Evolutionary conservation across 441 rosid species (phyloP).

Genomic region (Raphanus hybrid): DNA sequence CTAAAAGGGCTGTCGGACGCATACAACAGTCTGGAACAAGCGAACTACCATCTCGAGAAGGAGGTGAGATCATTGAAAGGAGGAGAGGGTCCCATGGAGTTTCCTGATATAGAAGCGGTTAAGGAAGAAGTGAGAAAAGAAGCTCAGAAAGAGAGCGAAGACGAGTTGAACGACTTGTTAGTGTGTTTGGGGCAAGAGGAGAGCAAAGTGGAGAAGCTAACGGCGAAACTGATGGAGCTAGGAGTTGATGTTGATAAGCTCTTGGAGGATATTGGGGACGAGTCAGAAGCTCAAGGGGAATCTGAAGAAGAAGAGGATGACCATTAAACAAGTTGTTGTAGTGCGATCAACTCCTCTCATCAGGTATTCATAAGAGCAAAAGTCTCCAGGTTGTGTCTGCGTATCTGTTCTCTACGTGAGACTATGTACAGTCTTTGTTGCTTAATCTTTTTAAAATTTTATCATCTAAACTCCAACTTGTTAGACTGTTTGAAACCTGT

Average conservation of each 20-base stretch:
- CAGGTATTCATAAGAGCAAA: slow-evolving; percentile 6
- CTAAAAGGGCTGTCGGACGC: slow-evolving; percentile 88
- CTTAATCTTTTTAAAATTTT: neutral
- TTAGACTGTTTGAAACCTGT: slow-evolving; percentile 12
- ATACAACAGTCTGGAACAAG: slow-evolving; percentile 86
- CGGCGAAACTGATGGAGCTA: slow-evolving; percentile 66
- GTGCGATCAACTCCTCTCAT: slow-evolving; percentile 13
- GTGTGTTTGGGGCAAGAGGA: slow-evolving; percentile 99
- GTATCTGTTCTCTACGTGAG: slow-evolving; percentile 13
- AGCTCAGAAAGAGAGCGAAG: slow-evolving; percentile 97
- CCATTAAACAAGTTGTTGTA: slow-evolving; percentile 23
- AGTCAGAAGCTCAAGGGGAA: slow-evolving; percentile 69
- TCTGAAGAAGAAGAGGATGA: slow-evolving; percentile 79
- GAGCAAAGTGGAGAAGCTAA: slow-evolving; percentile 89
- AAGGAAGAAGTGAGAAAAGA: slow-evolving; percentile 91
- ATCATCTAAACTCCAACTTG: slow-evolving; percentile 10
- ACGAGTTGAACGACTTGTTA: slow-evolving; percentile 86
- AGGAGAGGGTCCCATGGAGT: slow-evolving; percentile 47
- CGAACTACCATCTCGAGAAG: slow-evolving; percentile 75
- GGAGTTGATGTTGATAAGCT: slow-evolving; percentile 90
- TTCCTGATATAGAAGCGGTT: slow-evolving; percentile 63
- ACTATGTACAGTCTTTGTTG: slow-evolving; percentile 29
- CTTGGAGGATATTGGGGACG: slow-evolving; percentile 91
- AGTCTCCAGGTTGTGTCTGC: neutral
- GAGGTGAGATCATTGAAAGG: slow-evolving; percentile 76